These are phyloP conservation scores for Turnera subulata DNA, from an alignment of 345 rosid species.

Conservation along the genomic window DNA sequence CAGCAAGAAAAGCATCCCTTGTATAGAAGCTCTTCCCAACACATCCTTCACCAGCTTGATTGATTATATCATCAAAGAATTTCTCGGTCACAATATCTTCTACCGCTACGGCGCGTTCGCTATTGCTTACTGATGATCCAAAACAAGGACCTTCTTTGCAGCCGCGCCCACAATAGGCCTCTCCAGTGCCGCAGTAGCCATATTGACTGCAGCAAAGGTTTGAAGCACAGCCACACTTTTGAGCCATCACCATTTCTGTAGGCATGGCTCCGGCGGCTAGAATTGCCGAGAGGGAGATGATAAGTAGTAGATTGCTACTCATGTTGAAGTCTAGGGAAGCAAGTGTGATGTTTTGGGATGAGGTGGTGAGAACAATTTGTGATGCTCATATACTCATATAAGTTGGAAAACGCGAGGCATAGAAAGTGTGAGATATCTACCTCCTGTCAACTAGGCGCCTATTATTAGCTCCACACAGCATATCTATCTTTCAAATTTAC, in stretches of 20 bases:
- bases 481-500: too few relatives aligned
- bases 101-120: conserved; percentile 19
- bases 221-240: conserved; percentile 30
- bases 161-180: conserved; percentile 22
- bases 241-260: conserved; percentile 6
- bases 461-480: too few relatives aligned
- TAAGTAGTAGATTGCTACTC: too few relatives aligned
- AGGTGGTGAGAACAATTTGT: too few relatives aligned
- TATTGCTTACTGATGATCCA: not conserved
- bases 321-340: too few relatives aligned
- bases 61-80: conserved; percentile 40
- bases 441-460: too few relatives aligned
- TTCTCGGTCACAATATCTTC: conserved; percentile 31
- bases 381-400: too few relatives aligned
- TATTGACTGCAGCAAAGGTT: conserved; percentile 27
- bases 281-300: not conserved
- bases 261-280: not conserved
- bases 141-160: conserved; percentile 29
- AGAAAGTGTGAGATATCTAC: too few relatives aligned
- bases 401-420: too few relatives aligned
- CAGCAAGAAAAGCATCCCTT: conserved; percentile 30
- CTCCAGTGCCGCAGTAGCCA: conserved; percentile 32
- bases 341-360: too few relatives aligned
- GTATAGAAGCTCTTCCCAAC: conserved; percentile 42
- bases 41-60: conserved; percentile 25